phyloP scores from a whole-genome alignment of 2,329 filamentous ascomycete genomes.

The Neocucurbitaria cava region DNA sequence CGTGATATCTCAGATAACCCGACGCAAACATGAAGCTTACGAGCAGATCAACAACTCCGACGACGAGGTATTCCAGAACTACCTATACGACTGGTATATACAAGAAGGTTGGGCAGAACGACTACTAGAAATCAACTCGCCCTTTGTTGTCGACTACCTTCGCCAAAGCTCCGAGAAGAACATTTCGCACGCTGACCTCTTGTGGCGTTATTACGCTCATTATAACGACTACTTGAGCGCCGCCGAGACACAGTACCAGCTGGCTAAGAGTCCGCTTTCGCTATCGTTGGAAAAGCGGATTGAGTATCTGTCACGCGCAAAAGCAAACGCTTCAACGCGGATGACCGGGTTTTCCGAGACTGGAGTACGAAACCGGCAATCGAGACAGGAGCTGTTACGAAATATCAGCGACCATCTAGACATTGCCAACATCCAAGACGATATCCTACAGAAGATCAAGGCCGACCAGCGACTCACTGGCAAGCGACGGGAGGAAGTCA shows the following conservation, averaged over 20 bases:
- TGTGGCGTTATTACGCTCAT: conserved; percentile 92
- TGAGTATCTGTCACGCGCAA: conserved; percentile 86
- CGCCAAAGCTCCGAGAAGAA: conserved; percentile 75
- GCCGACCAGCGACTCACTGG: conserved; percentile 73
- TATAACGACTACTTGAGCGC: conserved; percentile 84
- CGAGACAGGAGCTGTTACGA: conserved; percentile 84
- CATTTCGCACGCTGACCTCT: conserved; percentile 81
- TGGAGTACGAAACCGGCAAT: conserved; percentile 64
- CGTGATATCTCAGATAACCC: conserved; percentile 75
- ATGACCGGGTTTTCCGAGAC: conserved; percentile 72
- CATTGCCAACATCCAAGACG: conserved; percentile 93
- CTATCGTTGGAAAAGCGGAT: conserved; percentile 86
- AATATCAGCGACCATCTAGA: conserved; percentile 87
- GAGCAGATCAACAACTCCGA: conserved; percentile 84
- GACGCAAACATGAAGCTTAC: conserved; percentile 86
- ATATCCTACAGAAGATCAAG: conserved; percentile 79
- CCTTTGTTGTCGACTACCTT: conserved; percentile 86
- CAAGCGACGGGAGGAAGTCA: conserved; percentile 69
- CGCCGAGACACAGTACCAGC: conserved; percentile 81
- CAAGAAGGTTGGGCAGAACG: conserved; percentile 82
- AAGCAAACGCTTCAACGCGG: conserved; percentile 87
- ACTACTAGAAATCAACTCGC: conserved; percentile 82
- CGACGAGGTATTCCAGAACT: conserved; percentile 94
- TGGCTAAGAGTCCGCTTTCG: conserved; percentile 82
- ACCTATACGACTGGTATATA: conserved; percentile 98